These are phyloP conservation scores for Chaetomium globosum DNA, from an alignment of 2,329 filamentous ascomycete species.

Conservation along the genomic window DNA sequence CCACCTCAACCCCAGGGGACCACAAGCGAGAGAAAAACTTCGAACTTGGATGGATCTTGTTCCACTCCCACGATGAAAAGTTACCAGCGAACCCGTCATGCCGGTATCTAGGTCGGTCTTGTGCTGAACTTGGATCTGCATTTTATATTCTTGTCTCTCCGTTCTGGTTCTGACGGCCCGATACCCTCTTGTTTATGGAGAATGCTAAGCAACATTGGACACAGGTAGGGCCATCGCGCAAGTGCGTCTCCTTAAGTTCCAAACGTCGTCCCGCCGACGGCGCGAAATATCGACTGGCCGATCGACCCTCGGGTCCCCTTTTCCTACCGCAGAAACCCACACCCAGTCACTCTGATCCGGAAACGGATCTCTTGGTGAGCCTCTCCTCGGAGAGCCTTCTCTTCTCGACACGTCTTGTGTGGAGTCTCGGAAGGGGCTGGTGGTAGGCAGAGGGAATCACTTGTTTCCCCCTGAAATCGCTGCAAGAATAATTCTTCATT, in stretches of 20 bases:
- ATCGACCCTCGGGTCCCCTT: neutral
- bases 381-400: conserved; percentile 39
- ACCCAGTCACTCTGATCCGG: conserved; percentile 35
- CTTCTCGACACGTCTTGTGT: conserved; percentile 40
- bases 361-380: conserved; percentile 35
- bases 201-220: neutral
- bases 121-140: neutral
- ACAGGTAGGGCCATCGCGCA: neutral
- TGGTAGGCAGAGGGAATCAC: conserved; percentile 19
- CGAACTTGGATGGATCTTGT: neutral
- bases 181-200: neutral
- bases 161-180: neutral
- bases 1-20: neutral
- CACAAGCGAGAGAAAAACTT: neutral
- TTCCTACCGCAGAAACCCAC: conserved; percentile 30
- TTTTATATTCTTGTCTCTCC: neutral
- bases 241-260: neutral
- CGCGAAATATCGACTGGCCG: neutral
- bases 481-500: conserved; percentile 39
- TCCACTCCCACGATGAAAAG: neutral
- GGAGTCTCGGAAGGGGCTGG: conserved; percentile 38
- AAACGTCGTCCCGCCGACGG: neutral
- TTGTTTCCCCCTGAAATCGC: conserved; percentile 22
- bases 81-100: neutral
- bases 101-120: neutral